A percentile compares a stretch with the other conserved stretches of the same genome.
phyloP scores from a whole-genome alignment of 768 basidiomycete species.

The Dentipellis sp. region DNA sequence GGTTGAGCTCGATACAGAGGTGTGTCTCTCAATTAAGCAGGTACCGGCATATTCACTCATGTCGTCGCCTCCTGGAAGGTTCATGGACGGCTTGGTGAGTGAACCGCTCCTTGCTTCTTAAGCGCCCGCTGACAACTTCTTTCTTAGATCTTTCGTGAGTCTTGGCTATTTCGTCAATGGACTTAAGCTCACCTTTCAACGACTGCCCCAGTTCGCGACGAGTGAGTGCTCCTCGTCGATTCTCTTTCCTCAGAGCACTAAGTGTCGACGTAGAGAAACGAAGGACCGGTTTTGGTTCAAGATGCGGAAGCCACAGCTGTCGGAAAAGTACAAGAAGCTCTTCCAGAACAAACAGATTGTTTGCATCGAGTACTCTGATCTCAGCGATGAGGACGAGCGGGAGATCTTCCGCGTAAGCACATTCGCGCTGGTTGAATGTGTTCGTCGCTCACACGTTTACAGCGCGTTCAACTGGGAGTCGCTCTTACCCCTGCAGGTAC shows the following conservation, averaged over 20 bases:
- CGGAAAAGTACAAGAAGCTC: conserved; percentile 24
- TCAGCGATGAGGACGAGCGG: conserved; percentile 19
- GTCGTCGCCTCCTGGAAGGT: conserved; percentile 17
- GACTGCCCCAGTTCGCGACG: conserved; percentile 27
- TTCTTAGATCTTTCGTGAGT: conserved; percentile 36
- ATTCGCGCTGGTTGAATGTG: neutral
- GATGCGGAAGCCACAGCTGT: conserved; percentile 14
- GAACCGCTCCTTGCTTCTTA: neutral
- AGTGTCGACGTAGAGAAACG: neutral
- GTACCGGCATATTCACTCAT: neutral
- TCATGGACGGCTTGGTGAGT: conserved; percentile 57
- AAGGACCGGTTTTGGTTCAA: conserved; percentile 27
- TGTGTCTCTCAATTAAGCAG: conserved; percentile 21
- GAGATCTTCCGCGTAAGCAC: conserved; percentile 23
- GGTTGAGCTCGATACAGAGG: conserved; percentile 67
- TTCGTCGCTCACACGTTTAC: neutral
- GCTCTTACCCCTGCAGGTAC: conserved; percentile 19
- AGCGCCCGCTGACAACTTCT: conserved; percentile 4
- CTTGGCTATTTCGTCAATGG: neutral
- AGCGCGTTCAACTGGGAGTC: conserved; percentile 22
- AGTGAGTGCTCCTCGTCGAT: conserved; percentile 17
- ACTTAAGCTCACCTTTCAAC: no score
- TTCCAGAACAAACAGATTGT: conserved; percentile 39
- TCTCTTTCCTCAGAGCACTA: neutral
- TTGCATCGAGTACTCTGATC: conserved; percentile 37